Percentiles rank a stretch among this genome's conserved stretches.
Evolutionary conservation across 306 rosid genomes (phyloP).

Genomic region (Astragalus glycyphyllos): DNA sequence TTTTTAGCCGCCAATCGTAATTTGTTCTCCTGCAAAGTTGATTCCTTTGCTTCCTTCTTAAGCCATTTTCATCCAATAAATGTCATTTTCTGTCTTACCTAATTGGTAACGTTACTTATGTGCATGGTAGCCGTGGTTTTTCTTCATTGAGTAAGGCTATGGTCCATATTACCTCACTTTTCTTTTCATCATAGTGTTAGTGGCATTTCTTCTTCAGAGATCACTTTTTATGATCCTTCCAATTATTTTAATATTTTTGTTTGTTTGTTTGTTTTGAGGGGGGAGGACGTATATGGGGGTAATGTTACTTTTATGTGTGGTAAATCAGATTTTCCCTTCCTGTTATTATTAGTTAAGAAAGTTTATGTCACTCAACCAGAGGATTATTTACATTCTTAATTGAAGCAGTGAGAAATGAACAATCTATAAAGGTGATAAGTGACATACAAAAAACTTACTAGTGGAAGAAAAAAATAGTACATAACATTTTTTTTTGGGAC

Average conservation of each 20-base stretch:
- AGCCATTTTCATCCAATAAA: constrained; percentile 64
- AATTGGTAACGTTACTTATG: constrained; percentile 45
- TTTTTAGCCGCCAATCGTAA: constrained; percentile 54
- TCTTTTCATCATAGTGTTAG: constrained; percentile 29
- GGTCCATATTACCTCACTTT: constrained; percentile 39
- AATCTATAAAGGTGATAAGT: too few species aligned
- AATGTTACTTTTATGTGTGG: constrained; percentile 9
- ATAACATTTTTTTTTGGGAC: too few species aligned
- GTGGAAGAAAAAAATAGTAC: too few species aligned
- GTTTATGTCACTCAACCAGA: constrained; percentile 21
- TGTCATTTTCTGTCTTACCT: constrained; percentile 52
- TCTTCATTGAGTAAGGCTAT: constrained; percentile 42
- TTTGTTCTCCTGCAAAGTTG: constrained; percentile 54
- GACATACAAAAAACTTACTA: too few species aligned
- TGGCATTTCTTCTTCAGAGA: not conserved
- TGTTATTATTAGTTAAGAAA: constrained; percentile 7
- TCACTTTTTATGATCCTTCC: not conserved
- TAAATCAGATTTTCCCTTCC: constrained; percentile 6
- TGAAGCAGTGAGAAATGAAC: not conserved
- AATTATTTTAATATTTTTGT: not conserved
- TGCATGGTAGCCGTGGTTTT: constrained; percentile 30
- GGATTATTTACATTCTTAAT: constrained; percentile 23
- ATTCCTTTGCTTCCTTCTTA: constrained; percentile 82
- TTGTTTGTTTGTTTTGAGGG: not conserved
- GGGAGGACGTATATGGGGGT: not conserved